These are phyloP conservation scores for Hortiboletus flavorubellus DNA, from an alignment of 768 basidiomycete genomes.

Conservation along the genomic window DNA sequence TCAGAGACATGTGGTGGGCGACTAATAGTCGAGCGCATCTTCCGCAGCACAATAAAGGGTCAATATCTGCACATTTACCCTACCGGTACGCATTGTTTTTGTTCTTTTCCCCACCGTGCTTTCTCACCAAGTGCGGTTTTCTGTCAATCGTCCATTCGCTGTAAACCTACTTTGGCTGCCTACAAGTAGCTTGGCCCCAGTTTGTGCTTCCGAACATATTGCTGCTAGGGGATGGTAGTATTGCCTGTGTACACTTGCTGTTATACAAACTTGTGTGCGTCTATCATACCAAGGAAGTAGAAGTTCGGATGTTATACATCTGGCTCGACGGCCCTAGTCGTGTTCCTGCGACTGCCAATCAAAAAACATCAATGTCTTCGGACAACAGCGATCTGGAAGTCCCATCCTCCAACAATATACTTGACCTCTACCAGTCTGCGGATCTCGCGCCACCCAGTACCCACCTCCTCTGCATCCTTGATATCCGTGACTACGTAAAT, in stretches of 20 bases:
- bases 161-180: neutral
- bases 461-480: conserved; percentile 49
- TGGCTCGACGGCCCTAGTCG: neutral
- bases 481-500: conserved; percentile 70
- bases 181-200: neutral
- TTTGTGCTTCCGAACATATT: neutral
- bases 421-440: conserved; percentile 77
- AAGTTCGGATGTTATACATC: neutral
- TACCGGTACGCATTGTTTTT: no score
- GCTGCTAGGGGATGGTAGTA: neutral
- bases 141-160: no score
- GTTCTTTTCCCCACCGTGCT: no score
- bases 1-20: no score
- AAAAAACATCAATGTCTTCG: conserved; percentile 50
- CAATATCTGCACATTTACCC: no score
- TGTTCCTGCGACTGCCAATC: neutral
- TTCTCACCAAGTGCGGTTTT: no score
- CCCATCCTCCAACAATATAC: conserved; percentile 81
- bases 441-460: conserved; percentile 79
- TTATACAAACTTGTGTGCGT: conserved; percentile 8
- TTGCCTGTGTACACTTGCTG: conserved; percentile 4
- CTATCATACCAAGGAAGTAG: conserved; percentile 4
- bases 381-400: conserved; percentile 83
- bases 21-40: no score
- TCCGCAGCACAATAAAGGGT: no score